Percentiles rank a stretch among this genome's conserved stretches.
phyloP scores from a whole-genome alignment of 148 eudicot species.

The Chenopodium suecicum region DNA sequence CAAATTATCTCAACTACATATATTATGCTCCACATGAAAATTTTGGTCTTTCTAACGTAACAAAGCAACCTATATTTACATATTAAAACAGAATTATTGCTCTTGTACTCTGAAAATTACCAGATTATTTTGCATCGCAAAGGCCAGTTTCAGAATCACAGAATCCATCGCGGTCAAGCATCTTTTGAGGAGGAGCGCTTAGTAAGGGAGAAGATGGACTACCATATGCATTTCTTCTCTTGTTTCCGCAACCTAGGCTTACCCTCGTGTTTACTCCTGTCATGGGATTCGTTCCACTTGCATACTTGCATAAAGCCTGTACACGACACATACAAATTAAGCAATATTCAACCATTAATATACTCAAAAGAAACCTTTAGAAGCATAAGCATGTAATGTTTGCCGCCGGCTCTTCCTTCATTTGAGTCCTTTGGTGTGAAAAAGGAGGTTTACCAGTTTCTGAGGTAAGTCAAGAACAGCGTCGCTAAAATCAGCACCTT shows the following conservation, averaged over 20 bases:
- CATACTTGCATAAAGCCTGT: constrained; percentile 96
- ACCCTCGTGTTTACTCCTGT: constrained; percentile 89
- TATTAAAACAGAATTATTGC: not conserved
- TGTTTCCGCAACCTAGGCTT: constrained; percentile 95
- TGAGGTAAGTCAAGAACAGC: constrained; percentile 86
- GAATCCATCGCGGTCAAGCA: constrained; percentile 87
- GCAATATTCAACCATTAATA: not conserved
- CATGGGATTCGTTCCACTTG: constrained; percentile 79
- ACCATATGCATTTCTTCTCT: constrained; percentile 83
- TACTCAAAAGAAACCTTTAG: not conserved
- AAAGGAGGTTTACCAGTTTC: constrained; percentile 56
- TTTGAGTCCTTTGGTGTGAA: not conserved
- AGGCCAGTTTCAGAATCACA: constrained; percentile 79
- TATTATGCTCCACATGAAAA: not conserved
- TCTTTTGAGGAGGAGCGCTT: constrained; percentile 88
- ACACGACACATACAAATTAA: not conserved
- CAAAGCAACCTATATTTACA: not conserved
- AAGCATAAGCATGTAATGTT: not conserved
- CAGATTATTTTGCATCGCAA: constrained; percentile 64
- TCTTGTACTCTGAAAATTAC: not conserved
- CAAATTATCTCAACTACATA: not conserved
- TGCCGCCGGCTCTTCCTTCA: not conserved
- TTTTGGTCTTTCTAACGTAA: not conserved
- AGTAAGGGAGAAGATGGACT: constrained; percentile 88
- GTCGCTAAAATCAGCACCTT: constrained; percentile 97